phyloP scores from a whole-genome alignment of 495 filamentous ascomycete species.

The Penicillium cataractarum region DNA sequence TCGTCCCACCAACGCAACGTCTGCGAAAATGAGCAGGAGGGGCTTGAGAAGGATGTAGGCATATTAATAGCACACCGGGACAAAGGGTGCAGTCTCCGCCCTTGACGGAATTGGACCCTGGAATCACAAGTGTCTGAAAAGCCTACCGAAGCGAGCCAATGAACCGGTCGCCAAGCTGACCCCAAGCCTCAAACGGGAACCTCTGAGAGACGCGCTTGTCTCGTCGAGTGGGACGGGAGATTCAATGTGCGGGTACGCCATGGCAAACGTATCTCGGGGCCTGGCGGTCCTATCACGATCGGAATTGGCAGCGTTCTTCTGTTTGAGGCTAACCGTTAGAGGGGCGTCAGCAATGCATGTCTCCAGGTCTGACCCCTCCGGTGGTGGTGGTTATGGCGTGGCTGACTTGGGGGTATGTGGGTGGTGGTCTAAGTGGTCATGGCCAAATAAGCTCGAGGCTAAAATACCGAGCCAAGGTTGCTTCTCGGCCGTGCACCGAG shows the following conservation, averaged over 20 bases:
- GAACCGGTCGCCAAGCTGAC: conserved; percentile 10
- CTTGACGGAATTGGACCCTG: conserved; percentile 11
- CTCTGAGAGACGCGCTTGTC: conserved; percentile 9
- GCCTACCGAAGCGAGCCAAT: conserved; percentile 17
- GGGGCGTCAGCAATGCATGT: background rate
- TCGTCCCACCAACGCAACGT: background rate
- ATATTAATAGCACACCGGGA: conserved; percentile 20
- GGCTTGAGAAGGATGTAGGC: background rate
- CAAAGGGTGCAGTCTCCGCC: background rate
- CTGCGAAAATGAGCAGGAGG: conserved; percentile 4
- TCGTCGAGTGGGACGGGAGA: conserved; percentile 4
- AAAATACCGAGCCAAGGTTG: conserved; percentile 3
- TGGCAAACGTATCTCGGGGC: background rate
- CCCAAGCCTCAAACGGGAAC: background rate
- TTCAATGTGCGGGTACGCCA: background rate
- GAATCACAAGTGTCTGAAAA: background rate
- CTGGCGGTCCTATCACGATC: background rate
- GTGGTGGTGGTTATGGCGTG: background rate
- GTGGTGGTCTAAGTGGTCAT: background rate
- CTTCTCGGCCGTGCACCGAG: conserved; percentile 11
- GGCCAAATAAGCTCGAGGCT: conserved; percentile 16
- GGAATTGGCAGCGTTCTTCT: background rate
- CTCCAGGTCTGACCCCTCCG: background rate
- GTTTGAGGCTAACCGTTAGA: background rate
- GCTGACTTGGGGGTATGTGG: background rate